phyloP scores from a whole-genome alignment of 2,329 filamentous ascomycete genomes.

The Ophiocordyceps sinensis region DNA sequence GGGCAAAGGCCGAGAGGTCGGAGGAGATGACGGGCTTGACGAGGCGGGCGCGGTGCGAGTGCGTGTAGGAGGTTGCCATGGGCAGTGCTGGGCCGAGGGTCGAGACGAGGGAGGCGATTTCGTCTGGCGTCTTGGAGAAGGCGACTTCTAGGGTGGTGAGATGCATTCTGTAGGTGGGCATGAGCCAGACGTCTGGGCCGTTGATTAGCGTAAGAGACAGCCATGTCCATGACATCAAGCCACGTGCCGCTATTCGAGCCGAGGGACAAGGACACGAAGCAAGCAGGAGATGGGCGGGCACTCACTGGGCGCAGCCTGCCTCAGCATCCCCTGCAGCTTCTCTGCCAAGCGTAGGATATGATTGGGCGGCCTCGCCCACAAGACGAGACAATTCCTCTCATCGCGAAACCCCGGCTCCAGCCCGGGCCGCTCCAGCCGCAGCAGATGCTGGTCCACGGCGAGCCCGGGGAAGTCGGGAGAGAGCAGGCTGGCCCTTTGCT shows the following conservation, averaged over 20 bases:
- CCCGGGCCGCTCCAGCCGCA: conserved; percentile 49
- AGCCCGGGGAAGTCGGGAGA: conserved; percentile 53
- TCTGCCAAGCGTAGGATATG: conserved; percentile 54
- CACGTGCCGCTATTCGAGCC: neutral
- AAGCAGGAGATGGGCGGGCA: conserved; percentile 7
- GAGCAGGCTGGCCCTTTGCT: conserved; percentile 64
- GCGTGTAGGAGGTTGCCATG: conserved; percentile 50
- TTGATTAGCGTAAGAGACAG: neutral
- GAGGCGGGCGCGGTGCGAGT: conserved; percentile 54
- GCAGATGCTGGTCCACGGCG: conserved; percentile 60
- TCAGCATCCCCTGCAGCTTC: conserved; percentile 53
- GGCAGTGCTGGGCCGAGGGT: conserved; percentile 41
- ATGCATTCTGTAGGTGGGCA: conserved; percentile 67
- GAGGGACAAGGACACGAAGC: neutral
- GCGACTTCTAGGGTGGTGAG: conserved; percentile 74
- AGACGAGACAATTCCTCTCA: conserved; percentile 65
- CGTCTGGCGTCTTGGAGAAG: conserved; percentile 57
- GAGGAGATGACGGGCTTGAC: conserved; percentile 74
- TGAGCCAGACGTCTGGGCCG: conserved; percentile 62
- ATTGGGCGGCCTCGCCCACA: conserved; percentile 74
- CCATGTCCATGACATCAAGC: neutral
- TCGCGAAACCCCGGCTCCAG: conserved; percentile 59
- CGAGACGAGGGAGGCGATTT: conserved; percentile 50
- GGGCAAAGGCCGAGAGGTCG: conserved; percentile 70
- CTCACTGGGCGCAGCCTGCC: conserved; percentile 54